Percentiles rank a stretch among this genome's conserved stretches.
Conservation (phyloP, 352 stramenopile species). For the Phytophthora melonis region DNA sequence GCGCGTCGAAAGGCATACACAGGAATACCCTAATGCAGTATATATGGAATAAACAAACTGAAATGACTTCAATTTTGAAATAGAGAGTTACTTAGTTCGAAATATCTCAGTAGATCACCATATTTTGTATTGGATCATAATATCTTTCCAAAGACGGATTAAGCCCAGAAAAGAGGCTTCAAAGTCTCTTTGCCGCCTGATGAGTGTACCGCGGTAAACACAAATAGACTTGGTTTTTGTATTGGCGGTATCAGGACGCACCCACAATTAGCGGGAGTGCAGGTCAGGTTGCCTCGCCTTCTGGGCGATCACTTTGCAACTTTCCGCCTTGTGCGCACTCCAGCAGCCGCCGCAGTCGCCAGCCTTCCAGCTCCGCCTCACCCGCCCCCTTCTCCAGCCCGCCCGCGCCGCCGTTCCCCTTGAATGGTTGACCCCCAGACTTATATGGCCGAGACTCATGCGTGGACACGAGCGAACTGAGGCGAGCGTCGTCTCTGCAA, state of each 20-base stretch:
- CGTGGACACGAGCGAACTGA: slow-evolving; percentile 40
- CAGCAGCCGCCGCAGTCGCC: no score
- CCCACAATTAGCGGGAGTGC: not conserved
- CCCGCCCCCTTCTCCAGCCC: not conserved
- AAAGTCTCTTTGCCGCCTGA: not conserved
- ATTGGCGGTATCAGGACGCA: no score
- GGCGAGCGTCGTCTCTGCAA: slow-evolving; percentile 32
- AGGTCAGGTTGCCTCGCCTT: not conserved
- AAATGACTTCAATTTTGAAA: no score
- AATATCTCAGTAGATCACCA: no score
- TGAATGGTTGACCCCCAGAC: slow-evolving; percentile 52
- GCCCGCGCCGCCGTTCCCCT: slow-evolving; percentile 18
- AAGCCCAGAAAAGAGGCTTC: no score
- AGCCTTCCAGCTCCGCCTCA: not conserved
- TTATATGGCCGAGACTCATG: slow-evolving; percentile 46
- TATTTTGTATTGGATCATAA: no score
- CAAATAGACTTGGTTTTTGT: not conserved
- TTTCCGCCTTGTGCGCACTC: slow-evolving; percentile 17
- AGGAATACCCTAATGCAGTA: no score
- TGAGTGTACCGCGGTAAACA: slow-evolving; percentile 10
- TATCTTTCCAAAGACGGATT: no score
- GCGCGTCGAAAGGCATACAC: no score
- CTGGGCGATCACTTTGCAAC: slow-evolving; percentile 25
- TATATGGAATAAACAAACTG: no score
- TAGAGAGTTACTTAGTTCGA: no score